Conservation (phyloP, 2,329 filamentous ascomycete species). For the Hypocreales sp. region DNA sequence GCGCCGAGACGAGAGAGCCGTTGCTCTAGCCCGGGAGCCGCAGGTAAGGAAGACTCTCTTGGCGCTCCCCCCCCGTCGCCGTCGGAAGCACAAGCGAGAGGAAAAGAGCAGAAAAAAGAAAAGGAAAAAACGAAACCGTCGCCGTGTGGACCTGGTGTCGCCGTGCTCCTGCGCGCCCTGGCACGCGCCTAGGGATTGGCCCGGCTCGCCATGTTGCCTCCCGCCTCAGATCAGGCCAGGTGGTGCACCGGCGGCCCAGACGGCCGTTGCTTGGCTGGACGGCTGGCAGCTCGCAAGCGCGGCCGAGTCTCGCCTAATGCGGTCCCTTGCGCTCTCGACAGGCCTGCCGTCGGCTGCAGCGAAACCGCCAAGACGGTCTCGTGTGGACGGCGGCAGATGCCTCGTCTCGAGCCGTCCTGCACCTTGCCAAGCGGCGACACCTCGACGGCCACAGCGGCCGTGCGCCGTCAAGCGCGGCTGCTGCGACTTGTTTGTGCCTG, state of each 20-base stretch:
- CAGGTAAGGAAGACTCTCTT: too few species aligned
- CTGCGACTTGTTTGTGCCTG: too few species aligned
- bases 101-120: too few species aligned
- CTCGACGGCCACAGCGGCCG: conserved; percentile 10
- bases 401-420: conserved; percentile 11
- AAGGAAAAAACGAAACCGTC: too few species aligned
- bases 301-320: conserved; percentile 2
- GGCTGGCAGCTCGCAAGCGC: conserved; percentile 1
- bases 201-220: conserved; percentile 1
- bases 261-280: background rate
- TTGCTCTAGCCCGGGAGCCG: too few species aligned
- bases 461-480: background rate
- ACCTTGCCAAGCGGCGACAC: conserved; percentile 17
- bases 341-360: too few species aligned
- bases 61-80: background rate
- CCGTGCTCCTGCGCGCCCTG: background rate
- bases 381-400: too few species aligned
- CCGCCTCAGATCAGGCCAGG: conserved; percentile 1
- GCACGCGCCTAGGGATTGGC: background rate
- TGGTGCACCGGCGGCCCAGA: background rate
- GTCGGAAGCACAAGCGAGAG: too few species aligned
- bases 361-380: conserved; percentile 1
- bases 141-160: background rate
- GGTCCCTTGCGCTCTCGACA: background rate
- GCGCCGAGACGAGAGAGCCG: too few species aligned